Evolutionary conservation across 495 filamentous ascomycete species (phyloP).

Genomic region (Neurospora sp.): DNA sequence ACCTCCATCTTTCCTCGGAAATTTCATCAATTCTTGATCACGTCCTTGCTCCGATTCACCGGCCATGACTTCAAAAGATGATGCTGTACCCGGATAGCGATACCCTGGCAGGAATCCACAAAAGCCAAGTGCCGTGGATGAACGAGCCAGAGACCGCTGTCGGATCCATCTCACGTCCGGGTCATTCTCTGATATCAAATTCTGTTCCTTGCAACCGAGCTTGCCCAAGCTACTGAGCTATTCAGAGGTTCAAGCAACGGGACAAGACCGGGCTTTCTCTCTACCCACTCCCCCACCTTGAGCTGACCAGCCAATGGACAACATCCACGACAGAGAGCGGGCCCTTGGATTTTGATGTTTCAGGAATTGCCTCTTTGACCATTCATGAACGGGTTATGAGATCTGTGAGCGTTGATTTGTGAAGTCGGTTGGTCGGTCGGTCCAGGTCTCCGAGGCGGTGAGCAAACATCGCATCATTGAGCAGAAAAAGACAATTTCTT

Average conservation of each 20-base stretch:
- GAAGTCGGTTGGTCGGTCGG: too few relatives aligned
- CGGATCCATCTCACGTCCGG: not conserved
- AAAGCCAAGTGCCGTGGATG: not conserved
- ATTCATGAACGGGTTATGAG: too few relatives aligned
- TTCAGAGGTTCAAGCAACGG: not conserved
- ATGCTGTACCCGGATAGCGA: not conserved
- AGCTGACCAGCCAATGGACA: constrained; percentile 2
- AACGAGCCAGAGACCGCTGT: not conserved
- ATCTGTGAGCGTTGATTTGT: too few relatives aligned
- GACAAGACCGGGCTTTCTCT: not conserved
- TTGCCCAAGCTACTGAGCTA: not conserved
- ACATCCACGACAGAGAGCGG: constrained; percentile 5
- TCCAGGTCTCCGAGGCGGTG: not conserved
- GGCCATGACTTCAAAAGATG: not conserved
- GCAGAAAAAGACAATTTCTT: not conserved
- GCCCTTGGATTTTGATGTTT: constrained; percentile 3
- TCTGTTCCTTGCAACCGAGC: not conserved
- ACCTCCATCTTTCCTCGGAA: not conserved
- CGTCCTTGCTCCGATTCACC: not conserved
- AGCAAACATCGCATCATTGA: not conserved
- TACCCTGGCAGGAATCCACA: not conserved
- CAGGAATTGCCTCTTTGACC: constrained; percentile 1
- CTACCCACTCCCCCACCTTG: not conserved
- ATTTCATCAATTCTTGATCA: not conserved
- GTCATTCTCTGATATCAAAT: not conserved